A percentile compares a stretch with the other conserved stretches of the same genome.
phyloP scores from a whole-genome alignment of 169 alveolate species.

The Besnoitia besnoiti region DNA sequence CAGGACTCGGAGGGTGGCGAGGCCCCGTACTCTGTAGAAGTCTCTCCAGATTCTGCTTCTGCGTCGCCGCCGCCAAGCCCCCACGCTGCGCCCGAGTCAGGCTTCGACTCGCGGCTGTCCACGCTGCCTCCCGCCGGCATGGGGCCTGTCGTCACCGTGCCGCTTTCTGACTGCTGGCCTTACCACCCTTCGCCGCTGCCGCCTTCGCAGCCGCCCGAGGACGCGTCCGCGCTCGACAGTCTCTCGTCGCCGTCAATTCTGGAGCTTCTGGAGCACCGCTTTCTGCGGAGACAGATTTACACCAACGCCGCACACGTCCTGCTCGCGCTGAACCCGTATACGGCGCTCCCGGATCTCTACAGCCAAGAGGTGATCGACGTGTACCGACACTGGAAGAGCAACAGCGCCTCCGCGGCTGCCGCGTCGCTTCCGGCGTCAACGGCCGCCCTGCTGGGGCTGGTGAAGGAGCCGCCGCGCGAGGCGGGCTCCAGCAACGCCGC shows the following conservation, averaged over 20 bases:
- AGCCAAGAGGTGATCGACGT: slow-evolving; percentile 45
- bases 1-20: neutral
- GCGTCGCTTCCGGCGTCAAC: neutral
- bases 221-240: slow-evolving; percentile 45
- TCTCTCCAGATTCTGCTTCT: neutral
- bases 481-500: neutral
- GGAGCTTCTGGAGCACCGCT: slow-evolving; percentile 53
- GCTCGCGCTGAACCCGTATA: slow-evolving; percentile 96
- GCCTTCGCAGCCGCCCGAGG: slow-evolving; percentile 50
- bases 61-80: neutral
- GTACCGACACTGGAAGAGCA: slow-evolving; percentile 47
- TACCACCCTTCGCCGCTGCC: slow-evolving; percentile 58
- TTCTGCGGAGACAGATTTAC: slow-evolving; percentile 79
- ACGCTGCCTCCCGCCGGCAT: neutral
- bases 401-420: slow-evolving; percentile 6
- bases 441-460: neutral
- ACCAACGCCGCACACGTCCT: slow-evolving; percentile 96
- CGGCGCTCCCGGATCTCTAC: slow-evolving; percentile 65
- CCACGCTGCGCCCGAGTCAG: too few species aligned
- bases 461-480: neutral
- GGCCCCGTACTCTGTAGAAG: neutral
- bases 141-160: slow-evolving; percentile 39
- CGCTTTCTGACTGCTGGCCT: slow-evolving; percentile 41
- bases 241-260: slow-evolving; percentile 51
- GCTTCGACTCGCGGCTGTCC: neutral